A percentile compares a stretch with the other conserved stretches of the same genome.
Conservation (phyloP, 441 rosid genomes). For the Melastoma candidum region DNA sequence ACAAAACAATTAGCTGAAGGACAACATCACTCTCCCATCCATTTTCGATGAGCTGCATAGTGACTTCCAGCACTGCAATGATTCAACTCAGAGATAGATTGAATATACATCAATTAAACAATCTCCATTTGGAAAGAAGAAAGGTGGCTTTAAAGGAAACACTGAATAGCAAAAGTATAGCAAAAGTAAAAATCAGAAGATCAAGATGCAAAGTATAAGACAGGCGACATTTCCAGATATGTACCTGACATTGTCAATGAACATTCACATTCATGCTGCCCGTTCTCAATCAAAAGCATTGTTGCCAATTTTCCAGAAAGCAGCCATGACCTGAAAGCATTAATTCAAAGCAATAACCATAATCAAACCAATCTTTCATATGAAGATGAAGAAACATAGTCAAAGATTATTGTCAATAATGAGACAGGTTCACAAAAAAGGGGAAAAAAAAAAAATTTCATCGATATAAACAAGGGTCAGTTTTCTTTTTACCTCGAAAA, state of each 20-base stretch:
- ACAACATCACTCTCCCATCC: conserved; percentile 64
- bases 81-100: conserved; percentile 16
- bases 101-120: not conserved
- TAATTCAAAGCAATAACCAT: conserved; percentile 6
- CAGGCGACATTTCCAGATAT: conserved; percentile 12
- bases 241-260: conserved; percentile 79
- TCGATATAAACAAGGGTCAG: not conserved
- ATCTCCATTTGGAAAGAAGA: not conserved
- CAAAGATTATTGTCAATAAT: too few relatives aligned
- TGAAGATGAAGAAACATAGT: too few relatives aligned
- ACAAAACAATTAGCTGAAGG: conserved; percentile 56
- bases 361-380: not conserved
- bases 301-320: conserved; percentile 84
- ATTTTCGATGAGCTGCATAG: conserved; percentile 64
- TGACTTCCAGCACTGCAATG: conserved; percentile 79
- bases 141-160: too few relatives aligned
- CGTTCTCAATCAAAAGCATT: conserved; percentile 75
- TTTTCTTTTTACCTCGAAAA: conserved; percentile 43
- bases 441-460: not conserved
- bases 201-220: conserved; percentile 3
- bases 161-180: not conserved
- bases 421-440: too few relatives aligned
- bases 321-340: conserved; percentile 59
- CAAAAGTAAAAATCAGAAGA: not conserved
- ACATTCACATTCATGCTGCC: conserved; percentile 59